Evolutionary conservation across 352 stramenopile species (phyloP), one percentile per base, ranked within the genome.

Genomic region (Globisporangium canariense): DNA sequence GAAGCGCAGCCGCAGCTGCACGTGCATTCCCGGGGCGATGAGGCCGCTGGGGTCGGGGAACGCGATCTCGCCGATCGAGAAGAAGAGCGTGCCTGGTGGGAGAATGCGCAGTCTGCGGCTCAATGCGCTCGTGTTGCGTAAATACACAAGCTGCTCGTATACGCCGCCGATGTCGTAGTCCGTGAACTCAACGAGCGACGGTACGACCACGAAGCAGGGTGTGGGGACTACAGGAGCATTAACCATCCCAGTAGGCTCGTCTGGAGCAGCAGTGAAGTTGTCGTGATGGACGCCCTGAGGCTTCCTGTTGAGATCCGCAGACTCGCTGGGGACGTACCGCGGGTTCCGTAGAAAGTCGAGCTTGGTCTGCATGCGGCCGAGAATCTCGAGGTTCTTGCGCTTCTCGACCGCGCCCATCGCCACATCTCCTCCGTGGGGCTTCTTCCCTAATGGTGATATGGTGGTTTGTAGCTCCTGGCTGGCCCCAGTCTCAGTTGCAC

Each of bases 331-430:
- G 7, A 61, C 65, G 56, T 75, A 91, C 3, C 85, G 75, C 11
- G 85, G 83, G 32, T 94, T 94, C 38, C 85, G 70, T 0, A 83
- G 40, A 63, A 88, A 94, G 53, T 89, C 74, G 18, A 94, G 83
- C 46, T 89, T 91, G 9, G 68, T 90, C 60, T 94, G 81, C 85
- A 94, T 92, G 16, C 81, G 83, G 8, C 79, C 58, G 11, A 92
- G 75, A 58, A 94, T 91, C 34, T 58, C 78, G 58, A 81, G 67
- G 62, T 94, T 94, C 51, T 79, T 79, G 5, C 78, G 71, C 63
- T 74, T 74, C 43, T 91, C 83, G 0, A 71, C 73, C 1, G 80
- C 71, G 0, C 71, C 72, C 77, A 94, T 93, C 28, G 32, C 53
- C 16, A 52, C 34, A 49, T 56, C 52, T 34, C 40, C 41, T 52